Base-by-base conservation (phyloP, 768 basidiomycete species). In the Phylloporus sp. region DNA sequence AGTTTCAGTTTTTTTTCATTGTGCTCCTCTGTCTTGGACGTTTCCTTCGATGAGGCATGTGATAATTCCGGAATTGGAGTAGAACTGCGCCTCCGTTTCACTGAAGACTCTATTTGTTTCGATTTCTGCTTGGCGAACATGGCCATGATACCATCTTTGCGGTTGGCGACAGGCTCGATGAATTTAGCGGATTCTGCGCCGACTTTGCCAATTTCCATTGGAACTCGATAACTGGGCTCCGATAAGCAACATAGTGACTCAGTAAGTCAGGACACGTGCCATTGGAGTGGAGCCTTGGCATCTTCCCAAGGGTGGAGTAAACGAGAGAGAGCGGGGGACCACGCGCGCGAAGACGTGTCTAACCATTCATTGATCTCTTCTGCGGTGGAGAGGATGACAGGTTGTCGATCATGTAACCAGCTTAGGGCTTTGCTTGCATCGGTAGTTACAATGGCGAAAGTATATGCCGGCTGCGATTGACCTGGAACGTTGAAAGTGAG, bases 391-490 rank as follows among this genome's bases (percentile, higher is more conserved):
- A 98, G 79, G 43, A 97, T 84, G 39, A 93, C 90, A 7, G 88
- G 88, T 57, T 88, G 86, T 20, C 95, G 84, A 59, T 95, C 89
- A 64, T 97, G 95, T n/a, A 97, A 76, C 89, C 92, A 97, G 6
- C 72, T 71, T 41, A 93, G 75, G 6, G 84, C 79, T 49, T 80
- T 80, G 63, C 80, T 79, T 40, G 90, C 80, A 28, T 79, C 66
- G 2, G 92, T 93, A 1, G 95, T 99, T 42, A 98, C 84, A 49
- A 98, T 91, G 0, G 90, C 85, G 63, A 91, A 97, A 0, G 91
- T 88, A 77, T 84, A 90, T 2, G 90, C 70, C 0, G 79, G 77
- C 23, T 78, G 72, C 9, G 71, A 76, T 52, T 76, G 71, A 3
- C 79, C 86, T 88, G 58, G 2, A 34, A 32, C n/a, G n/a, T n/a